Evolutionary conservation across 129 eudicot species (phyloP), one percentile per base, ranked within the genome.

Genomic region (Deinandra increscens): DNA sequence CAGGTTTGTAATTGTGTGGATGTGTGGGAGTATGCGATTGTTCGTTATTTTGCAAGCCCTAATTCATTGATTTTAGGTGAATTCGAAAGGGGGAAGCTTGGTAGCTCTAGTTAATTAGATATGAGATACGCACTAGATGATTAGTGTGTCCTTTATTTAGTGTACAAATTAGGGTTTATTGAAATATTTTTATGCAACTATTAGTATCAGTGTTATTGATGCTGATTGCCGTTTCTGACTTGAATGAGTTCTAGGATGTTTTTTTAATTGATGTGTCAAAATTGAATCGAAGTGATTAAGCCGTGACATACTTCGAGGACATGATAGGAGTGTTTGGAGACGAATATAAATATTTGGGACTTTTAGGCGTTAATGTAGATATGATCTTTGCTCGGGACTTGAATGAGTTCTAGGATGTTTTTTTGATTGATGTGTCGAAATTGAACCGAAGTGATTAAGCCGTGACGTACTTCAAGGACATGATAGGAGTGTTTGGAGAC

Each of bases 21-120:
- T 33, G 23, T 48, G n/a, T 37, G 26, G 31, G 63, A 44, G 14
- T 37, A 15, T 73, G 62, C 23, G 63, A 59, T 62, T 73, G 39
- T 48, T 73, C 11, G 64, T 18, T 63, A 5, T 64, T 23, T 4
- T 10, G 18, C 14, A 26, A 64, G 7, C 18, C 71, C 46, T 49
- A 69, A 53, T 53, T 17, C 49, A 50, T 0, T 50, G 1, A 0
- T 50, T 50, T 0, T 68, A 15, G 51, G 54, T 20, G 9, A 51
- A 64, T 31, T 54, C 22, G 53, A 38, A 64, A 64, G 44, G 58
- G 67, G 5, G 44, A 59, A 22, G 14, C 4, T 9, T 6, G 44
- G 18, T 71, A 26, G 20, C 34, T 41, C 14, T 26, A 43, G 46
- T 12, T 2, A 10, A 60, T 33, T 71, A n/a, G 19, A 39, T 41